Percentiles rank a stretch among this genome's conserved stretches.
Evolutionary conservation across 371 early-diverging fungal genomes (phyloP).

Genomic region (Cokeromyces recurvatus): DNA sequence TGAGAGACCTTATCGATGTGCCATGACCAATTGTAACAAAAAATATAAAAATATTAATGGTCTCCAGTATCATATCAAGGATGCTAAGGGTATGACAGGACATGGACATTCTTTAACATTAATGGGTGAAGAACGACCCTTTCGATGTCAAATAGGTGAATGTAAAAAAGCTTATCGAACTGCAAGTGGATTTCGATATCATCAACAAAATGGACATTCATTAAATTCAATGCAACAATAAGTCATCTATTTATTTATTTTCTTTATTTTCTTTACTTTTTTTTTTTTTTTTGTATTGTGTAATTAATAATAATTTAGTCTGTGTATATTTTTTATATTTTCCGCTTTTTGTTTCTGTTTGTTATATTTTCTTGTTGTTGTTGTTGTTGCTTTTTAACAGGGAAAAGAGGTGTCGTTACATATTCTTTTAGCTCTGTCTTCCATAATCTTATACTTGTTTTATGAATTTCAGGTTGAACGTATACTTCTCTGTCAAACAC

Average conservation of each 20-base stretch:
- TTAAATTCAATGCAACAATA: too few relatives aligned
- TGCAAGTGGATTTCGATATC: slow-evolving; percentile 37
- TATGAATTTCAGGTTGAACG: slow-evolving; percentile 20
- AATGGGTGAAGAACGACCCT: slow-evolving; percentile 11
- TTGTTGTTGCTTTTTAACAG: too few relatives aligned
- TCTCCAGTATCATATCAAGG: slow-evolving; percentile 82
- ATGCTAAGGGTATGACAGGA: slow-evolving; percentile 53
- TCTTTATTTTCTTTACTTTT: too few relatives aligned
- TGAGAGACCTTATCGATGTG: slow-evolving; percentile 75
- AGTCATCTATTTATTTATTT: too few relatives aligned
- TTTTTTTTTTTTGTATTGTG: too few relatives aligned
- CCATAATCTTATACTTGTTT: slow-evolving; percentile 20
- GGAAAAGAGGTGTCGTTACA: slow-evolving; percentile 20
- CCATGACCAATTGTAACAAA: slow-evolving; percentile 72
- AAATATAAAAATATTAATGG: slow-evolving; percentile 94
- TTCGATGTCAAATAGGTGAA: slow-evolving; percentile 25
- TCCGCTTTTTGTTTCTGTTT: too few relatives aligned
- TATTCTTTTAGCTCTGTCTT: slow-evolving; percentile 24
- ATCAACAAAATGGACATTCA: slow-evolving; percentile 38
- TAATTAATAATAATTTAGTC: too few relatives aligned
- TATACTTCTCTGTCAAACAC: slow-evolving; percentile 28
- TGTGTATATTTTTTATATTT: too few relatives aligned
- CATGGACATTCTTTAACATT: slow-evolving; percentile 6
- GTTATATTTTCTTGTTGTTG: too few relatives aligned
- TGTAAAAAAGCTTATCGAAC: slow-evolving; percentile 46